A percentile compares a stretch with the other conserved stretches of the same genome.
Conservation (phyloP, 176 grass and related monocot species). For the Saccharum officinarum region DNA sequence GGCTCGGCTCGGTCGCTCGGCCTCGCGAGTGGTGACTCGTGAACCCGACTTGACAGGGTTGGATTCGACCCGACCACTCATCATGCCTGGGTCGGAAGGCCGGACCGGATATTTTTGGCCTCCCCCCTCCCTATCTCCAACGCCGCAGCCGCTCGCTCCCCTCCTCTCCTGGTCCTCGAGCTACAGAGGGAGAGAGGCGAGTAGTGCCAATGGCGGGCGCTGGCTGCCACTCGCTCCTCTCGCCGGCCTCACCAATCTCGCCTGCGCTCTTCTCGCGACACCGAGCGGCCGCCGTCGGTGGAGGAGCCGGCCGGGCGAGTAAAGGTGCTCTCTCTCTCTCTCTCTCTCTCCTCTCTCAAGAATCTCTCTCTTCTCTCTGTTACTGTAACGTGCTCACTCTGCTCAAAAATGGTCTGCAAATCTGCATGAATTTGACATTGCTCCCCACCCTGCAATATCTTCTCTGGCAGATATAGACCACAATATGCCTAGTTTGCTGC, state of each 20-base stretch:
- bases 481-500: neutral
- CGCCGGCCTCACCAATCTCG: neutral
- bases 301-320: neutral
- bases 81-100: too few relatives aligned
- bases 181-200: neutral
- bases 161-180: conserved; percentile 16
- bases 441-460: neutral
- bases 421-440: neutral
- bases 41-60: too few relatives aligned
- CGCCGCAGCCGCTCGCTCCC: neutral
- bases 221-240: conserved; percentile 38
- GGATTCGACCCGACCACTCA: too few relatives aligned
- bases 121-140: neutral
- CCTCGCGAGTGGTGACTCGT: too few relatives aligned
- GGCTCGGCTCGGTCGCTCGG: too few relatives aligned
- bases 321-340: neutral
- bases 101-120: neutral
- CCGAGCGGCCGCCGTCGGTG: neutral
- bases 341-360: too few relatives aligned
- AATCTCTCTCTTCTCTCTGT: too few relatives aligned
- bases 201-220: conserved; percentile 25
- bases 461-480: neutral
- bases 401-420: neutral
- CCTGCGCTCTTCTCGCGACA: neutral
- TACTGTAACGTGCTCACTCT: neutral